Evolutionary conservation across 768 basidiomycete genomes (phyloP).

Genomic region (Phlegmacium glaucopus): DNA sequence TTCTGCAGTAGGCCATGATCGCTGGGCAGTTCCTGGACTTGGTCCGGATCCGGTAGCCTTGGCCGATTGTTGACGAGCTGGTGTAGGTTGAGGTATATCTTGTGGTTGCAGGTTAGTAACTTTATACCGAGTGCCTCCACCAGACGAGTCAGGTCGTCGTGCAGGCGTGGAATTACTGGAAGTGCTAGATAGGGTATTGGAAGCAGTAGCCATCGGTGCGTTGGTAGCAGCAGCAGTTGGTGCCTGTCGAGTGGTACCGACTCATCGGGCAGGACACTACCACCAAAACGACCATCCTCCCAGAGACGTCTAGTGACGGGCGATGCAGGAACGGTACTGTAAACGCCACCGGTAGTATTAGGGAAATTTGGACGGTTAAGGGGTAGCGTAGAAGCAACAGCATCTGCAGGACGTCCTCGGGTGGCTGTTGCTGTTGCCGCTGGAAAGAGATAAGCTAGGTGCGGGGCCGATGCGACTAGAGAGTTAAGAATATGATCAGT

Average conservation of each 20-base stretch:
- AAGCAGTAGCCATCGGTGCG: neutral
- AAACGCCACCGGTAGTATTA: neutral
- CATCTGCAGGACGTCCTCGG: conserved; percentile 11
- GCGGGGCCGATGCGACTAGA: conserved; percentile 46
- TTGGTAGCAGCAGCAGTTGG: conserved; percentile 15
- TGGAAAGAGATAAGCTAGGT: conserved; percentile 42
- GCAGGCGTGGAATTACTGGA: conserved; percentile 4
- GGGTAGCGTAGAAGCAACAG: conserved; percentile 18
- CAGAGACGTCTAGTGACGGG: conserved; percentile 8
- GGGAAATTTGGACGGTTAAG: conserved; percentile 13
- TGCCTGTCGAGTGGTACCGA: conserved; percentile 10
- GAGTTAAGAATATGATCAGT: neutral
- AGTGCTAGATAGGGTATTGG: conserved; percentile 7
- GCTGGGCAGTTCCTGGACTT: conserved; percentile 7
- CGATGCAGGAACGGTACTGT: conserved; percentile 6
- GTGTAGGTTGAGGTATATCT: conserved; percentile 25
- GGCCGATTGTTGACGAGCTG: conserved; percentile 10
- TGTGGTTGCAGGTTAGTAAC: conserved; percentile 35
- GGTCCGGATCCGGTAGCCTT: conserved; percentile 10
- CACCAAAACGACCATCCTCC: neutral
- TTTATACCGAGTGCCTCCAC: conserved; percentile 32
- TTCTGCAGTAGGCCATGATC: conserved; percentile 50
- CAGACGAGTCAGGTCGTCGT: conserved; percentile 23
- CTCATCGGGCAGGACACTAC: conserved; percentile 12
- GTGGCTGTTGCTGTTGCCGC: conserved; percentile 9